Conservation (phyloP, 495 filamentous ascomycete species). For the Aspergillus egyptiacus region DNA sequence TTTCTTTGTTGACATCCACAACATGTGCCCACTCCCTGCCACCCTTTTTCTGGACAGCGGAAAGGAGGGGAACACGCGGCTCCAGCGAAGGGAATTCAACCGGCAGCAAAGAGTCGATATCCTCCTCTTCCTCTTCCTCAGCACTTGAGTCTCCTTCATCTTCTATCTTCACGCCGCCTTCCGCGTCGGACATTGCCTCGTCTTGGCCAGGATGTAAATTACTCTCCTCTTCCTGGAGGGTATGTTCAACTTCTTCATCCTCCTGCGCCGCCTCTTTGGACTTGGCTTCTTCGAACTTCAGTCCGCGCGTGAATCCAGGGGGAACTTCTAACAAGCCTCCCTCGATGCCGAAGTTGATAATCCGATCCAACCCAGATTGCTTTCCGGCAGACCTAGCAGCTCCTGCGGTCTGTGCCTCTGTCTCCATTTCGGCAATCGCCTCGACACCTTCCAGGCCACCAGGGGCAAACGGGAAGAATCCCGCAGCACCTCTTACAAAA, state of each 20-base stretch:
- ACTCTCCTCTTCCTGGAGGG: constrained; percentile 61
- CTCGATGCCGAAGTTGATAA: constrained; percentile 73
- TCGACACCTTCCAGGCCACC: constrained; percentile 87
- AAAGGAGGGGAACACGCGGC: constrained; percentile 69
- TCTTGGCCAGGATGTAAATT: constrained; percentile 30
- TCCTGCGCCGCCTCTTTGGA: constrained; percentile 49
- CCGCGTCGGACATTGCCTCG: constrained; percentile 25
- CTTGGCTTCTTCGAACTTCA: constrained; percentile 63
- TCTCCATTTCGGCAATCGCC: constrained; percentile 68
- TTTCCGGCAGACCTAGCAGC: constrained; percentile 39
- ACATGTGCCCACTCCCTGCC: constrained; percentile 96
- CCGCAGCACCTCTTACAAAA: constrained; percentile 90
- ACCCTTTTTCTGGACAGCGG: constrained; percentile 62
- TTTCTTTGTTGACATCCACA: constrained; percentile 87
- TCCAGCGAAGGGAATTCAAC: constrained; percentile 90
- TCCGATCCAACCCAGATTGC: constrained; percentile 56
- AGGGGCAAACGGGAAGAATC: constrained; percentile 93
- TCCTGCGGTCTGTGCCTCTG: constrained; percentile 46
- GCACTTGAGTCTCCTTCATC: constrained; percentile 46
- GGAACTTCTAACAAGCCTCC: constrained; percentile 75
- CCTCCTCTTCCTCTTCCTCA: constrained; percentile 54
- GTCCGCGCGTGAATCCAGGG: constrained; percentile 75
- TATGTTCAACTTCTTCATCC: constrained; percentile 67
- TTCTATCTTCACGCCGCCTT: constrained; percentile 41
- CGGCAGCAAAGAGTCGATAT: constrained; percentile 85